Percentiles rank a stretch among this genome's conserved stretches.
Conservation (phyloP, 1,139 yeast genomes). For the Diutina neorugosa region DNA sequence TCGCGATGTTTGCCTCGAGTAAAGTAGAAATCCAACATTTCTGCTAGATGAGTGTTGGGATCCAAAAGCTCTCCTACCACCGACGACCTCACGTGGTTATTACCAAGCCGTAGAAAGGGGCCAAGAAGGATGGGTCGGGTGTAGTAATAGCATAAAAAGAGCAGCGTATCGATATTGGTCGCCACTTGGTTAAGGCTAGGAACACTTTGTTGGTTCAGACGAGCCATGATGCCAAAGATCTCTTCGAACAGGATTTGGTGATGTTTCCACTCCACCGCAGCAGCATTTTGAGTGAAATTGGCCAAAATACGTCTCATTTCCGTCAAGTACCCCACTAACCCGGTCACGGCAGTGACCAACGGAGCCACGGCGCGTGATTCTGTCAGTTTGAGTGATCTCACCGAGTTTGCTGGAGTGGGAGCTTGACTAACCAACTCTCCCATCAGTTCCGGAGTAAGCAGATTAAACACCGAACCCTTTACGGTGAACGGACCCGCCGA, state of each 20-base stretch:
- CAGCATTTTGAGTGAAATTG: neutral
- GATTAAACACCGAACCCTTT: neutral
- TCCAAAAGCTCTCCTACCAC: slow-evolving; percentile 26
- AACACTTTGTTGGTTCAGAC: neutral
- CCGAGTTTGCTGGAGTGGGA: neutral
- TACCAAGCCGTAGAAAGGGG: slow-evolving; percentile 62
- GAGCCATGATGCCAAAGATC: neutral
- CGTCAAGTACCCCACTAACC: neutral
- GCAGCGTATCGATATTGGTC: slow-evolving; percentile 52
- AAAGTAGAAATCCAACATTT: slow-evolving; percentile 69
- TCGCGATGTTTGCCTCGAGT: slow-evolving; percentile 51
- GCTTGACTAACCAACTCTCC: neutral
- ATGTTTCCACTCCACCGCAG: neutral
- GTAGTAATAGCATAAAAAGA: slow-evolving; percentile 62
- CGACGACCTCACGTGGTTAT: slow-evolving; percentile 58
- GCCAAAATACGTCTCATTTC: neutral
- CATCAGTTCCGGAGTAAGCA: neutral
- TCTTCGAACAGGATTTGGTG: neutral
- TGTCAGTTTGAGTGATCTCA: neutral
- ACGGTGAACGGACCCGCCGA: neutral
- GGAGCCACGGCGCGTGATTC: neutral
- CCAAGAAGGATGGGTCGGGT: slow-evolving; percentile 67
- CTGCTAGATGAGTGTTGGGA: slow-evolving; percentile 43
- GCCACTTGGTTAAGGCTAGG: neutral
- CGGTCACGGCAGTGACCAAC: neutral